Evolutionary conservation across 768 basidiomycete genomes (phyloP).

Genomic region (Suillus ampliporus): DNA sequence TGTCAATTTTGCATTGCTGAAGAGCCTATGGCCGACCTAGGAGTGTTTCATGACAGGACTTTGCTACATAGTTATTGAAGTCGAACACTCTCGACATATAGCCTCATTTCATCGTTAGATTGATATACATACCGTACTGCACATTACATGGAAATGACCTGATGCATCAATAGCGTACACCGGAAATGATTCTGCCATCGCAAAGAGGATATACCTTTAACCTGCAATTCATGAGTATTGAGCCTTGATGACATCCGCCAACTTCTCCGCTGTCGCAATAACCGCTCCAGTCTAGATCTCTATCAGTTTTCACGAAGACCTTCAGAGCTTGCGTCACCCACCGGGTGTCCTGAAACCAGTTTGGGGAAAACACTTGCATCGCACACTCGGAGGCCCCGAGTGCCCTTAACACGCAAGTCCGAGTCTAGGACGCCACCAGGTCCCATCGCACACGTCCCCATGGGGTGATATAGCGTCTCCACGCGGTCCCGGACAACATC

Average conservation of each 20-base stretch:
- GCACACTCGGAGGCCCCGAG: conserved; percentile 42
- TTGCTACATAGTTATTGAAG: too few relatives aligned
- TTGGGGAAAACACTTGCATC: conserved; percentile 47
- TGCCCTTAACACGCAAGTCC: conserved; percentile 43
- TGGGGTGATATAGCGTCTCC: conserved; percentile 51
- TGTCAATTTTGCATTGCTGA: too few relatives aligned
- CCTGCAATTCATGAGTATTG: conserved; percentile 20
- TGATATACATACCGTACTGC: too few relatives aligned
- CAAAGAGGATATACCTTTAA: too few relatives aligned
- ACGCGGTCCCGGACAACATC: conserved; percentile 39
- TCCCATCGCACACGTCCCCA: conserved; percentile 26
- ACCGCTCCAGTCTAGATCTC: conserved; percentile 31
- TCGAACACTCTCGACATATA: too few relatives aligned
- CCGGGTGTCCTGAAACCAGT: conserved; percentile 44
- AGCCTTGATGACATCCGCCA: conserved; percentile 40
- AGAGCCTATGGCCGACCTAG: too few relatives aligned
- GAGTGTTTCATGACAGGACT: too few relatives aligned
- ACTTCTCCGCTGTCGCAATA: conserved; percentile 41
- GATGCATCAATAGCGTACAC: too few relatives aligned
- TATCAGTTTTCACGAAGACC: background rate
- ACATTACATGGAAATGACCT: too few relatives aligned
- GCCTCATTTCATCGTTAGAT: too few relatives aligned
- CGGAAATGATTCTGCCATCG: too few relatives aligned
- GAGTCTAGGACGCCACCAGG: conserved; percentile 44
- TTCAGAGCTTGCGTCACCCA: conserved; percentile 21